Base-by-base conservation (phyloP, 2,329 filamentous ascomycete species). In the Paecilomyces niveus region DNA sequence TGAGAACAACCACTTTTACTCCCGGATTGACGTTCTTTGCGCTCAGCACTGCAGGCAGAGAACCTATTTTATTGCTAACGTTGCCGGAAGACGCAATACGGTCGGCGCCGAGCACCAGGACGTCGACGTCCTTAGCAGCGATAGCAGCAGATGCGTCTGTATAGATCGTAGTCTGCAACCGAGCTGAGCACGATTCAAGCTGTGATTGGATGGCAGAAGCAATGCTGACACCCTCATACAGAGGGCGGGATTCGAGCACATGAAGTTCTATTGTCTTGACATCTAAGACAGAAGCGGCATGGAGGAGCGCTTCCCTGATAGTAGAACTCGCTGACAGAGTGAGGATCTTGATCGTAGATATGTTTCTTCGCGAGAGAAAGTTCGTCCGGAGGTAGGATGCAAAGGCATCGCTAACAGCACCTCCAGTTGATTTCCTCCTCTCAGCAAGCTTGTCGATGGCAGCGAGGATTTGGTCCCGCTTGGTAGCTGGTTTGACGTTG, bases 51-150 rank as follows among this genome's bases (percentile, higher is more conserved):
- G 83, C 80, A 0, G 84, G 80, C 6, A 89, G 70, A 1, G 84
- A 86, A 0, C 87, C 86, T 0, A 80, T 85, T 70, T 89, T 89
- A 71, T 89, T 89, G 68, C 81, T 85, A 18, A 89, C 82, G 31
- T 83, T 80, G 1, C 85, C 86, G 0, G 73, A 68, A 0, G 73
- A 68, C 11, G 82, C 81, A 57, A 90, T 85, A 3, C 83, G 75
- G 66, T 89, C 87, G 1, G 86, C 85, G 1, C 86, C 86, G 1
- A 90, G 73, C 3, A 90, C 71, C 1, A 89, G 72, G 1, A 87
- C 56, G 63, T 89, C 80, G 3, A 83, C 75, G n/a, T 70, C 74
- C 18, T 69, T 65, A 3, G 81, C 77, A 1, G 84, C 83, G 9
- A 83, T 68, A 0, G 81, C 83, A 3, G 81, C 78, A 1, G 82